Percentiles rank a stretch among this genome's conserved stretches.
phyloP scores from a whole-genome alignment of 2,329 filamentous ascomycete genomes.

The Ustilaginoidea virens region DNA sequence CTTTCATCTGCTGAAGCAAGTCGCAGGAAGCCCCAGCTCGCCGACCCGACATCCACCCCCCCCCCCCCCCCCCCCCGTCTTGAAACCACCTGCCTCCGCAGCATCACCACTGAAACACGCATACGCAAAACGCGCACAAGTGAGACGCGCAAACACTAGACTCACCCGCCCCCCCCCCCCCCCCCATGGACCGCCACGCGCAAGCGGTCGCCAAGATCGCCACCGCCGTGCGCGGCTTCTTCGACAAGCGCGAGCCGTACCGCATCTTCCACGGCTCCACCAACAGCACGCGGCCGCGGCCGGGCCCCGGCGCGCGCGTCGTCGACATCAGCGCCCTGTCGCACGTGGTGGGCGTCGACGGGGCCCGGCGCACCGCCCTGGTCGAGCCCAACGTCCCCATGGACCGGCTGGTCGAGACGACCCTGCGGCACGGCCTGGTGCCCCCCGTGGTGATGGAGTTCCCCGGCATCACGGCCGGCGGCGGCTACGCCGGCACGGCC shows the following conservation, averaged over 20 bases:
- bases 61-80: too few relatives aligned
- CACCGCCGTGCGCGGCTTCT: slow-evolving; percentile 30
- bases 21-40: too few relatives aligned
- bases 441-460: slow-evolving; percentile 66
- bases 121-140: too few relatives aligned
- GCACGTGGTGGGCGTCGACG: slow-evolving; percentile 49
- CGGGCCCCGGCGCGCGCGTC: slow-evolving; percentile 14
- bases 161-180: slow-evolving; percentile 16
- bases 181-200: too few relatives aligned
- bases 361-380: slow-evolving; percentile 37
- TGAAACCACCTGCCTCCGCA: too few relatives aligned
- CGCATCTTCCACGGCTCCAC: slow-evolving; percentile 66
- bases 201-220: slow-evolving; percentile 24
- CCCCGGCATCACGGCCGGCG: slow-evolving; percentile 58
- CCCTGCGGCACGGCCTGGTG: slow-evolving; percentile 47
- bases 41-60: too few relatives aligned
- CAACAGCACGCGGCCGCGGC: slow-evolving; percentile 49
- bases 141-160: too few relatives aligned
- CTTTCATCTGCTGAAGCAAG: too few relatives aligned
- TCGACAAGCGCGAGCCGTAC: slow-evolving; percentile 39
- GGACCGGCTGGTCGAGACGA: slow-evolving; percentile 52
- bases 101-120: too few relatives aligned
- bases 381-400: slow-evolving; percentile 66
- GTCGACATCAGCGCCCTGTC: slow-evolving; percentile 51
- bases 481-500: slow-evolving; percentile 54